Conservation (phyloP, 2,329 filamentous ascomycete genomes). For the Curvularia hawaiiensis region DNA sequence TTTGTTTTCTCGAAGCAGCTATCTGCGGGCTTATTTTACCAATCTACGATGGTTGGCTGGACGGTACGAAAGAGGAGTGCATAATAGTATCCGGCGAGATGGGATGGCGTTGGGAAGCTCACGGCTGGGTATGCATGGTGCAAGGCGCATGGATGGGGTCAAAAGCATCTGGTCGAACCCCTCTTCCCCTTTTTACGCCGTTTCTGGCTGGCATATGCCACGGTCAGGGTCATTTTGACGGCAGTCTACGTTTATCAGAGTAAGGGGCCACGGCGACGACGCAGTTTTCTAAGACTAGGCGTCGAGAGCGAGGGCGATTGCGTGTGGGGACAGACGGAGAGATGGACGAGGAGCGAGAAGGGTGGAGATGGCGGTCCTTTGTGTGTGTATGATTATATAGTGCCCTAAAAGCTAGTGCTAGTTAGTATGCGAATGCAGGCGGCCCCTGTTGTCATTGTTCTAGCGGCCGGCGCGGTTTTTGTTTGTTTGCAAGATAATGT, state of each 20-base stretch:
- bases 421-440: conserved; percentile 31
- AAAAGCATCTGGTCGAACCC: conserved; percentile 33
- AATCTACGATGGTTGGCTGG: conserved; percentile 13
- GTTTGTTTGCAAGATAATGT: conserved; percentile 3
- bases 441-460: conserved; percentile 24
- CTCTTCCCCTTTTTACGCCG: conserved; percentile 31
- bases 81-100: conserved; percentile 27
- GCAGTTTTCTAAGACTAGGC: conserved; percentile 17
- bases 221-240: conserved; percentile 12
- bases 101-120: conserved; percentile 12
- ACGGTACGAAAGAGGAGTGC: conserved; percentile 24
- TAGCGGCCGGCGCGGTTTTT: conserved; percentile 3
- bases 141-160: conserved; percentile 40
- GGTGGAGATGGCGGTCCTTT: conserved; percentile 39
- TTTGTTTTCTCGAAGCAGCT: neutral
- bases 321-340: conserved; percentile 10
- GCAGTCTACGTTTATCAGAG: conserved; percentile 35
- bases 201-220: conserved; percentile 16
- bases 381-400: conserved; percentile 48
- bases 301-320: conserved; percentile 7
- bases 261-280: conserved; percentile 33
- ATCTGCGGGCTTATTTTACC: conserved; percentile 4
- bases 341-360: conserved; percentile 15
- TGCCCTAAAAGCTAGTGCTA: conserved; percentile 34
- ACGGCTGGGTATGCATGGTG: conserved; percentile 30